Evolutionary conservation across 179 eudicot species (phyloP).

Genomic region (Amaranthus tricolor): DNA sequence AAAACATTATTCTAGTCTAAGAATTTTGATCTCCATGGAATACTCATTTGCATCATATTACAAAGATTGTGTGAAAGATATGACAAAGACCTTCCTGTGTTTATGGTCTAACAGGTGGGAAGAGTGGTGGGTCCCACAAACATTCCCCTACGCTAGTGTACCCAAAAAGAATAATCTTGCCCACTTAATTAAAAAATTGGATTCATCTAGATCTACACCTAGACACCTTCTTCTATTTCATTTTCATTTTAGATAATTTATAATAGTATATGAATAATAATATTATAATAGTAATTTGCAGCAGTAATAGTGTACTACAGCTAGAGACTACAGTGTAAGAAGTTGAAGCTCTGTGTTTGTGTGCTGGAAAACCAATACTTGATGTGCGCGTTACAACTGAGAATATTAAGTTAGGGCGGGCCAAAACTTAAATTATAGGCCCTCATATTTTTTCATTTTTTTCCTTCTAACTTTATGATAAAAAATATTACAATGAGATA

Average conservation of each 20-base stretch:
- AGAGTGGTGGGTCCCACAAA: conserved; percentile 31
- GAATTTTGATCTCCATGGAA: too few species aligned
- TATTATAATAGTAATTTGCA: too few species aligned
- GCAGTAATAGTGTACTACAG: neutral
- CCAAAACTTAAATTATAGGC: too few species aligned
- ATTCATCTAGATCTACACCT: conserved; percentile 30
- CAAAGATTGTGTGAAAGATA: conserved; percentile 33
- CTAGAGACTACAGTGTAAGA: neutral
- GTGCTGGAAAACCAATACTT: conserved; percentile 21
- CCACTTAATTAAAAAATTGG: conserved; percentile 19
- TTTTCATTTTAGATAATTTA: neutral
- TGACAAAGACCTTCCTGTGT: conserved; percentile 33
- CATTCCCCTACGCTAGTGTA: conserved; percentile 45
- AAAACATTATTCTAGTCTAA: too few species aligned
- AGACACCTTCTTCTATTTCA: conserved; percentile 8
- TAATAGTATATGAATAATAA: too few species aligned
- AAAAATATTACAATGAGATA: too few species aligned
- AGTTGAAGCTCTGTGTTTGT: conserved; percentile 3
- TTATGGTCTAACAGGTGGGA: conserved; percentile 17
- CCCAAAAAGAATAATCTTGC: conserved; percentile 32
- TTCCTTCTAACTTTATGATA: too few species aligned
- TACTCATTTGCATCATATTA: neutral
- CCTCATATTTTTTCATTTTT: too few species aligned
- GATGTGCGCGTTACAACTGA: conserved; percentile 10
- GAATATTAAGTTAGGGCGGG: neutral